These are phyloP conservation scores for Corinectria fuckeliana DNA, from an alignment of 2,329 filamentous ascomycete genomes.

Conservation along the genomic window DNA sequence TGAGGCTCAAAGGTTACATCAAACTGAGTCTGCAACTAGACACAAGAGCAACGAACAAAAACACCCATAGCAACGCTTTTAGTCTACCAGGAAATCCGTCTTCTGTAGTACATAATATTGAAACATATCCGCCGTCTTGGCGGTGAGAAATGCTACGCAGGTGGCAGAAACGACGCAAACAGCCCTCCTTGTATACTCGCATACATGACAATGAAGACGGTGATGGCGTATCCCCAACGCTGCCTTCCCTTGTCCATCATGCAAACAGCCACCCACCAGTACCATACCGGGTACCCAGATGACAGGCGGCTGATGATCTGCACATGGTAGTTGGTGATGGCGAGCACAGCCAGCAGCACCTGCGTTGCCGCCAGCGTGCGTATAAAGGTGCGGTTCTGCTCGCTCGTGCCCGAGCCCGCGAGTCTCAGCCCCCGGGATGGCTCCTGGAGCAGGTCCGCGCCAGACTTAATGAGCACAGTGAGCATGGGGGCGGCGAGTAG, in stretches of 20 bases:
- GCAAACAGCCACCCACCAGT: slow-evolving; percentile 74
- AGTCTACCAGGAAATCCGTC: neutral
- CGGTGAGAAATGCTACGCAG: slow-evolving; percentile 61
- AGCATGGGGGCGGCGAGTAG: slow-evolving; percentile 82
- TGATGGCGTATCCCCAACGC: slow-evolving; percentile 48
- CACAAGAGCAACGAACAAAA: too few species aligned
- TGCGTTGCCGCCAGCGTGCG: slow-evolving; percentile 74
- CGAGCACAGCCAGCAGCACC: slow-evolving; percentile 71
- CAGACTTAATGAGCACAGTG: slow-evolving; percentile 65
- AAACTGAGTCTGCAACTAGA: too few species aligned
- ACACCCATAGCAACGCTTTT: neutral
- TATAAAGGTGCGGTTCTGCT: slow-evolving; percentile 44
- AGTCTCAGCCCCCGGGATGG: slow-evolving; percentile 22
- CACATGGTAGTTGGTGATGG: slow-evolving; percentile 84
- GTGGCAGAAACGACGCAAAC: slow-evolving; percentile 90
- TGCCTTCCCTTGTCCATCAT: slow-evolving; percentile 45
- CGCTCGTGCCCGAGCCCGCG: slow-evolving; percentile 6
- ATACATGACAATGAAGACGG: slow-evolving; percentile 81
- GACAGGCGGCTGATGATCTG: slow-evolving; percentile 92
- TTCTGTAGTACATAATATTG: neutral
- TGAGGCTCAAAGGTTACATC: too few species aligned
- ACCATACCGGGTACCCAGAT: slow-evolving; percentile 89
- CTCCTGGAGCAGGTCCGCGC: slow-evolving; percentile 47
- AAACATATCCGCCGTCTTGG: neutral
- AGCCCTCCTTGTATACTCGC: slow-evolving; percentile 80